Conservation (phyloP, 495 filamentous ascomycete species). For the Rhypophila decipiens region DNA sequence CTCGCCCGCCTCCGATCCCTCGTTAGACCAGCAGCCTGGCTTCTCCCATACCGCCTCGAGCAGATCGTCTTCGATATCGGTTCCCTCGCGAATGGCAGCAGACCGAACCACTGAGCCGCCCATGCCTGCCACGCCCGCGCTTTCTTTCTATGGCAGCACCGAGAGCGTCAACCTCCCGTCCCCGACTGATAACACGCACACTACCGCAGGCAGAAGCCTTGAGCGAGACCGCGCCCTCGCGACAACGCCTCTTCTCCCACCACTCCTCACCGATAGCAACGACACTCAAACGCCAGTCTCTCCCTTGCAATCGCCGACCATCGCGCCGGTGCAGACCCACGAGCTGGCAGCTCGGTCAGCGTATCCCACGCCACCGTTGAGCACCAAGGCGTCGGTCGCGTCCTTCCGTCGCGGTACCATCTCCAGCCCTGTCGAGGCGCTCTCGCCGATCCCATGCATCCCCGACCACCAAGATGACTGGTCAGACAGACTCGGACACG, state of each 20-base stretch:
- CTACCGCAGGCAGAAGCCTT: constrained; percentile 40
- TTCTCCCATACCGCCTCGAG: constrained; percentile 51
- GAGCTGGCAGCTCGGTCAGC: constrained; percentile 23
- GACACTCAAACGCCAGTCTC: constrained; percentile 49
- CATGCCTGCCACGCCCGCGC: constrained; percentile 59
- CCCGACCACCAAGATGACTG: constrained; percentile 68
- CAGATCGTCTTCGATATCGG: constrained; percentile 62
- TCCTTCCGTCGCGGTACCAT: constrained; percentile 55
- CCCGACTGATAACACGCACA: constrained; percentile 54
- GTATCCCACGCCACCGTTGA: constrained; percentile 70
- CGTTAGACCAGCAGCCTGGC: constrained; percentile 32
- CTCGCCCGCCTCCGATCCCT: constrained; percentile 41
- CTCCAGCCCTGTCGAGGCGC: constrained; percentile 29
- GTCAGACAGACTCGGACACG: constrained; percentile 78
- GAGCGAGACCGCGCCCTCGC: constrained; percentile 59
- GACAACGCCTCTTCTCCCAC: constrained; percentile 76
- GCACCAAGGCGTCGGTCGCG: constrained; percentile 68
- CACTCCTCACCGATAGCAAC: constrained; percentile 55
- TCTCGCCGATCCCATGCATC: constrained; percentile 48
- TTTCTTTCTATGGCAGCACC: constrained; percentile 59
- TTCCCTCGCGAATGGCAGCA: constrained; percentile 41
- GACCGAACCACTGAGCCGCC: constrained; percentile 48
- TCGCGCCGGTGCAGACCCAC: constrained; percentile 23
- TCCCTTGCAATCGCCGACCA: constrained; percentile 76
- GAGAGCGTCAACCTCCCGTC: constrained; percentile 34